Base-by-base conservation (phyloP, 2,329 filamentous ascomycete genomes). In the Sporothrix mexicana region DNA sequence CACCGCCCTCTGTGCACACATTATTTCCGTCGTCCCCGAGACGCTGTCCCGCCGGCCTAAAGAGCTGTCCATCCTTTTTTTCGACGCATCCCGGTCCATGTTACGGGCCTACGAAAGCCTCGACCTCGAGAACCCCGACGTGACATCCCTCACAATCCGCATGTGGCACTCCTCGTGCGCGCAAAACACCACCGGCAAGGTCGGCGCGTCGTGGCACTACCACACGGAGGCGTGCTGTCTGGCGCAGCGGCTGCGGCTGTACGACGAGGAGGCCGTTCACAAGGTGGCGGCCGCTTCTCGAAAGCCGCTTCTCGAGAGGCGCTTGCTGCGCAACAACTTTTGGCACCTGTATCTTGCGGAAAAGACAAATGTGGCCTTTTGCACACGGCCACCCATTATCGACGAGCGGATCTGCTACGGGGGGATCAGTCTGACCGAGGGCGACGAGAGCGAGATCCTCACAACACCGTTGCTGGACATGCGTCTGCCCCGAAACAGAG, bases 81-180 rank as follows among this genome's bases (percentile, higher is more conserved):
- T 68, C 36, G 64, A 68, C 8, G 64, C 64, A 1, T 68, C 45
- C 1, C 12, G 64, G 4, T 12, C 12, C 0, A 68, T 68, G 64
- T 47, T 68, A 13, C 20, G 36, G 6, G 64, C 43, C 9, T 68
- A 68, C 17, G 64, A 68, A 8, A 47, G 43, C 23, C 51, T 51
- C 64, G 64, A 51, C 17, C 45, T 68, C 45, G 64, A 68, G 15
- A 23, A 68, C 25, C 64, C 62, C 9, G 62, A 67, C 62, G 9
- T 20, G 0, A 67, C 62, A 1, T 67, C 62, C 1, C 62, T 67
- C 12, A 67, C 62, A 7, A 51, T 67, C 43, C 62, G 62, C 62
- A 67, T 67, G 62, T 67, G 62, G 62, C 62, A 67, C 45, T 67
- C 62, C 6, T 67, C 62, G 43, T 67, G 62, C 20, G 62, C 62